phyloP scores from a whole-genome alignment of 1,284 basidiomycete genomes.

The Leccinum fallax region DNA sequence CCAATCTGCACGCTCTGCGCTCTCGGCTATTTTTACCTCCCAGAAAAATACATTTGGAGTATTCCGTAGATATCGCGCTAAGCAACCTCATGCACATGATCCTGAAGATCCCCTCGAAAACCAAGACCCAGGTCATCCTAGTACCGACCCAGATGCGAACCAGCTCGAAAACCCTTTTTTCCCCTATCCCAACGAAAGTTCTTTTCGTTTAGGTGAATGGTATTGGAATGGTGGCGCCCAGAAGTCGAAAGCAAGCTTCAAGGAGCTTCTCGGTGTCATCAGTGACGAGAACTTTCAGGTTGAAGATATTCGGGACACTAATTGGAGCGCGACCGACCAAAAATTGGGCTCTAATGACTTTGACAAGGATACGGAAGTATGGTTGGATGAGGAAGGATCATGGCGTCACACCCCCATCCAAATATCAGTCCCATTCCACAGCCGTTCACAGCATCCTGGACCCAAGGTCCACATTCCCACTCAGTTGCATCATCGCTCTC shows the following conservation, averaged over 20 bases:
- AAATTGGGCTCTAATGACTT: neutral
- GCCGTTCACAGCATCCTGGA: neutral
- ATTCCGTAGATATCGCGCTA: neutral
- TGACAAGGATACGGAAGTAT: neutral
- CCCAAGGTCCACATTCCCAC: neutral
- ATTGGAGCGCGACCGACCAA: neutral
- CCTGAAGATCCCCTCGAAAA: neutral
- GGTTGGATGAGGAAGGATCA: neutral
- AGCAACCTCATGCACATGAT: neutral
- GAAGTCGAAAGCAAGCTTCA: neutral
- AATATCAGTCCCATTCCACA: neutral
- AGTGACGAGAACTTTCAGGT: neutral
- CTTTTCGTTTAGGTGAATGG: neutral
- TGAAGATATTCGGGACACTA: neutral
- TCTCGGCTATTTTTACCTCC: too few relatives aligned
- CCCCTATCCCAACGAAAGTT: neutral
- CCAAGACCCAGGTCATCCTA: neutral
- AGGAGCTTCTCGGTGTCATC: neutral
- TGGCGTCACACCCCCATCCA: neutral
- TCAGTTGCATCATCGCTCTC: neutral
- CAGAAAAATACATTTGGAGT: neutral
- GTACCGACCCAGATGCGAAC: neutral
- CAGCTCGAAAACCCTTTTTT: neutral
- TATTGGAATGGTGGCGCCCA: neutral
- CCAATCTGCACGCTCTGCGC: too few relatives aligned